Percentiles rank a stretch among this genome's conserved stretches.
phyloP scores from a whole-genome alignment of 2,329 filamentous ascomycete species.

The Colletotrichum paranaense region DNA sequence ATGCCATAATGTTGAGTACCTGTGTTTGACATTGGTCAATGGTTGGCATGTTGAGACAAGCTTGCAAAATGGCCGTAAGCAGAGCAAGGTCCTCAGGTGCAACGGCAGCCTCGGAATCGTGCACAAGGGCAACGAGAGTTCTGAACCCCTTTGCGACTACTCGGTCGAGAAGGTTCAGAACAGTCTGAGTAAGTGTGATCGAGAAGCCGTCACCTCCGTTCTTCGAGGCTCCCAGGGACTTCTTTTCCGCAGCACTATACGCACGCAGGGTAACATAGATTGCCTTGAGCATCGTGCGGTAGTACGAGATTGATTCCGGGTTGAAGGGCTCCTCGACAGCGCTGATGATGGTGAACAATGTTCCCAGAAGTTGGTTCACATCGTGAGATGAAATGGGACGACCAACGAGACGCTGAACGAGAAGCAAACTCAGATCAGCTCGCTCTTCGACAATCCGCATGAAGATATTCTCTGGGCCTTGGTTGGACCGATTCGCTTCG shows the following conservation, averaged over 20 bases:
- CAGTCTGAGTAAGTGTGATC: slow-evolving; percentile 65
- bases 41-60: slow-evolving; percentile 81
- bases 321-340: slow-evolving; percentile 65
- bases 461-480: slow-evolving; percentile 85
- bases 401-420: slow-evolving; percentile 83
- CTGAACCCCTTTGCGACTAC: slow-evolving; percentile 87
- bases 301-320: slow-evolving; percentile 72
- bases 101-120: slow-evolving; percentile 75
- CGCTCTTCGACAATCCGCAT: slow-evolving; percentile 79
- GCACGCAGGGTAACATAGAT: slow-evolving; percentile 85
- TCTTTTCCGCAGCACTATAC: slow-evolving; percentile 57
- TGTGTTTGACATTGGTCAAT: slow-evolving; percentile 78
- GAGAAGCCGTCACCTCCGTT: slow-evolving; percentile 46
- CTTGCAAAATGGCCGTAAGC: slow-evolving; percentile 88
- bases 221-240: slow-evolving; percentile 36
- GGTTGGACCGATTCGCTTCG: slow-evolving; percentile 77
- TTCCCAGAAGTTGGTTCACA: slow-evolving; percentile 61
- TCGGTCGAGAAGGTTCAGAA: slow-evolving; percentile 83
- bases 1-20: slow-evolving; percentile 75
- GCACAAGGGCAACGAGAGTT: slow-evolving; percentile 82
- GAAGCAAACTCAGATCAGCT: slow-evolving; percentile 82
- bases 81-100: slow-evolving; percentile 86
- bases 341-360: slow-evolving; percentile 64
- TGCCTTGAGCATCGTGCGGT: slow-evolving; percentile 84
- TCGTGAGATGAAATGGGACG: slow-evolving; percentile 60